Evolutionary conservation across 2,329 filamentous ascomycete species (phyloP).

Genomic region (Parastagonospora nodorum): DNA sequence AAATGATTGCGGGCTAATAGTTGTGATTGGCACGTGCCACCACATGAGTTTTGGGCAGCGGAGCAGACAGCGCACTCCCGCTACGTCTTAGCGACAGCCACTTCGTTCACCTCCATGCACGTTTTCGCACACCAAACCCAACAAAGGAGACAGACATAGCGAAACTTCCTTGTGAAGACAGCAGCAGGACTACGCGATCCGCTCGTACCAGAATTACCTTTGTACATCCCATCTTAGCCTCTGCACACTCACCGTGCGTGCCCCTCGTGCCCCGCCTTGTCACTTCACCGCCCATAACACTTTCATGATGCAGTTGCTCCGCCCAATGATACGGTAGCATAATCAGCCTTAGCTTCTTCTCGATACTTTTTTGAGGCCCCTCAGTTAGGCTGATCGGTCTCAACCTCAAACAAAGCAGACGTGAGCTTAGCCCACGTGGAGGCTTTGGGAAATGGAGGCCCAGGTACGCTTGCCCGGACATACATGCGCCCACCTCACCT

Average conservation of each 20-base stretch:
- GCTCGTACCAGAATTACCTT: neutral
- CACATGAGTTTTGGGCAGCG: conserved; percentile 12
- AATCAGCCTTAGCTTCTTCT: conserved; percentile 15
- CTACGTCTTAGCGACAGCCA: conserved; percentile 18
- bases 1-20: too few relatives aligned
- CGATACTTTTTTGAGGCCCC: conserved; percentile 24
- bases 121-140: conserved; percentile 18
- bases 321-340: conserved; percentile 44
- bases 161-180: neutral
- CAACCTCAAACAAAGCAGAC: conserved; percentile 21
- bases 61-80: conserved; percentile 19
- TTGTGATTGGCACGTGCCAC: conserved; percentile 23
- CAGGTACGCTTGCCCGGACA: conserved; percentile 31
- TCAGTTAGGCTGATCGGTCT: conserved; percentile 13
- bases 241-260: conserved; percentile 27
- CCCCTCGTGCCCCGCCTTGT: conserved; percentile 36
- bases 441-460: conserved; percentile 45
- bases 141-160: conserved; percentile 16
- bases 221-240: conserved; percentile 11
- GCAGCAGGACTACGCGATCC: neutral
- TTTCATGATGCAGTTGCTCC: conserved; percentile 41
- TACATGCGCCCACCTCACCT: neutral
- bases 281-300: conserved; percentile 43
- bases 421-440: conserved; percentile 21
- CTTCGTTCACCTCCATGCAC: conserved; percentile 16